Evolutionary conservation across 2,329 filamentous ascomycete genomes (phyloP).

Genomic region (Lanzia echinophila): DNA sequence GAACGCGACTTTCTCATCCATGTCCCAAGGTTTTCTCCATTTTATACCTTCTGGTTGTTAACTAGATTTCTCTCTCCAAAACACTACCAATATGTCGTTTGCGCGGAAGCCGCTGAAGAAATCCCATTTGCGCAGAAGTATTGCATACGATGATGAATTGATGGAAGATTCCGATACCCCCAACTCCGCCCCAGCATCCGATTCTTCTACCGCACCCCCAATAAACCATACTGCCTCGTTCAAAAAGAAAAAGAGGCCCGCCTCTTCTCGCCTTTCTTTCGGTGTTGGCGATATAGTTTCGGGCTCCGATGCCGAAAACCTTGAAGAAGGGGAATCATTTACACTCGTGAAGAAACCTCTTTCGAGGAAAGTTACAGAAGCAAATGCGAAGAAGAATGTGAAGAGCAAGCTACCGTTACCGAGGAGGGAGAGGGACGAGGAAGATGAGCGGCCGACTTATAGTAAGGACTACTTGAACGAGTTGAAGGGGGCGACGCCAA

Average conservation of each 20-base stretch:
- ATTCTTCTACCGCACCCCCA: constrained; percentile 34
- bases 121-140: constrained; percentile 51
- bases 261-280: constrained; percentile 67
- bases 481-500: constrained; percentile 78
- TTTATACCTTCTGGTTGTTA: background rate
- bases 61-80: background rate
- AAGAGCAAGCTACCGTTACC: constrained; percentile 25
- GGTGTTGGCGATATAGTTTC: constrained; percentile 52
- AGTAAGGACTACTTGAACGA: constrained; percentile 82
- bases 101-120: constrained; percentile 49
- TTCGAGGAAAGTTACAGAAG: constrained; percentile 58
- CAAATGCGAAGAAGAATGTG: constrained; percentile 53
- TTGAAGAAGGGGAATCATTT: constrained; percentile 45
- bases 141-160: constrained; percentile 38
- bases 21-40: background rate
- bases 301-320: constrained; percentile 45
- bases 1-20: no score
- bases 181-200: background rate
- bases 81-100: constrained; percentile 13
- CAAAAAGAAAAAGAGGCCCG: constrained; percentile 64
- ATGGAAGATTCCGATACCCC: constrained; percentile 25
- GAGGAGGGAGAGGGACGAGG: constrained; percentile 32
- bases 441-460: constrained; percentile 64
- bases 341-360: constrained; percentile 58
- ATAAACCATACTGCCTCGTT: constrained; percentile 41